These are phyloP conservation scores for Aspergillus spinulosporus DNA, from an alignment of 2,329 filamentous ascomycete species.

Conservation along the genomic window DNA sequence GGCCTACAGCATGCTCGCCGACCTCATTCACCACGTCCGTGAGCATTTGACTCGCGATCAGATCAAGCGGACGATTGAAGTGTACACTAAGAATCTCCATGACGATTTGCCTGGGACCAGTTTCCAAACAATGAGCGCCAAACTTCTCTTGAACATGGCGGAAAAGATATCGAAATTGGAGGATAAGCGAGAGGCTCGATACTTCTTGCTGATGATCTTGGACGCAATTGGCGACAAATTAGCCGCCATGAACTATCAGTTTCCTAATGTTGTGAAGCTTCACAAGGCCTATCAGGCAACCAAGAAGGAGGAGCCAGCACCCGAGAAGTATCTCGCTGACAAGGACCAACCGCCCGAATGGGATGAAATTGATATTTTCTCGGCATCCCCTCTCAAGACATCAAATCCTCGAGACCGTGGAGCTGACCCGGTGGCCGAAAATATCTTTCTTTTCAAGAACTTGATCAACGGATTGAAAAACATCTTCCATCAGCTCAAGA, in stretches of 20 bases:
- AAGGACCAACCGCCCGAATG: conserved; percentile 81
- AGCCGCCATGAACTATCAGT: conserved; percentile 95
- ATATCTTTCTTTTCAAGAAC: conserved; percentile 97
- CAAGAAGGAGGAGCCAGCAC: conserved; percentile 65
- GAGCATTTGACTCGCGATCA: conserved; percentile 86
- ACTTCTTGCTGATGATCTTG: conserved; percentile 94
- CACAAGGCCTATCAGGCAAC: conserved; percentile 82
- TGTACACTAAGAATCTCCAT: conserved; percentile 94
- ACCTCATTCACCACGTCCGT: conserved; percentile 94
- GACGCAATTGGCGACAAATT: conserved; percentile 99
- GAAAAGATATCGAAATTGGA: conserved; percentile 94
- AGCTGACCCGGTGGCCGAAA: conserved; percentile 88
- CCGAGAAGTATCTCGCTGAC: conserved; percentile 82
- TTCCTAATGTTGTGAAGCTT: conserved; percentile 89
- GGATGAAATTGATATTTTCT: conserved; percentile 98
- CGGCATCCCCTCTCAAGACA: conserved; percentile 92
- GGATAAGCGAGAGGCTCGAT: conserved; percentile 89
- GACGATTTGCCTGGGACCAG: conserved; percentile 96
- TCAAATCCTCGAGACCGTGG: conserved; percentile 86
- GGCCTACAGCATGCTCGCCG: conserved; percentile 97
- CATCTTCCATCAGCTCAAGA: conserved; percentile 90
- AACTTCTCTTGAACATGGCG: conserved; percentile 94
- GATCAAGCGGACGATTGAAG: conserved; percentile 92
- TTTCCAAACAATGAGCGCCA: conserved; percentile 99
- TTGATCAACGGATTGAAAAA: conserved; percentile 94